Evolutionary conservation across 306 rosid species (phyloP).

Genomic region (Castanea crenata): DNA sequence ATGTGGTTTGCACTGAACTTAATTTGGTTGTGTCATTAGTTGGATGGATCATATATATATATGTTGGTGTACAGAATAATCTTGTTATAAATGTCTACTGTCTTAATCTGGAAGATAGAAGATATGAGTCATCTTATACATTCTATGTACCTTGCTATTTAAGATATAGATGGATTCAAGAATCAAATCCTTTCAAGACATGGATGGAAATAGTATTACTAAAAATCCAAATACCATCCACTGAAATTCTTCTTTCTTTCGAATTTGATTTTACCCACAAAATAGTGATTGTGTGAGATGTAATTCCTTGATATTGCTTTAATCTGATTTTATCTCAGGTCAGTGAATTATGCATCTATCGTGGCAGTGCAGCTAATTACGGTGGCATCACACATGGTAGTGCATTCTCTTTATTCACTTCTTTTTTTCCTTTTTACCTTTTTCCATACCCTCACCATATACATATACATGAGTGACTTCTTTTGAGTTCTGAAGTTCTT

Average conservation of each 20-base stretch:
- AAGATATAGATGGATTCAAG: background rate
- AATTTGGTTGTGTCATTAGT: background rate
- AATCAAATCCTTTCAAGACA: background rate
- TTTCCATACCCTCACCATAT: conserved; percentile 6
- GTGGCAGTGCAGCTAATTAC: conserved; percentile 80
- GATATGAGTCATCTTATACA: background rate
- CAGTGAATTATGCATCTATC: conserved; percentile 83
- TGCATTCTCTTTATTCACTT: conserved; percentile 23
- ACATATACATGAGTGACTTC: background rate
- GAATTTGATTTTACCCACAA: background rate
- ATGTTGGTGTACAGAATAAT: background rate
- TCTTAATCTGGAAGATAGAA: background rate
- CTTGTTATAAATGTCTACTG: background rate
- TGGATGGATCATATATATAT: background rate
- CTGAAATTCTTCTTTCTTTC: background rate
- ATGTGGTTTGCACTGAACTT: background rate
- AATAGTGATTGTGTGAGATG: background rate
- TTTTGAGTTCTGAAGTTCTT: conserved; percentile 19
- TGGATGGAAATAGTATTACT: background rate
- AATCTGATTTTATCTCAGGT: conserved; percentile 42
- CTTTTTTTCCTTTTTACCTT: conserved; percentile 8
- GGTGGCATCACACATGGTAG: conserved; percentile 93
- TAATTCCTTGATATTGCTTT: conserved; percentile 18
- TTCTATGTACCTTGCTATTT: background rate
- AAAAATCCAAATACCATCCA: background rate